Evolutionary conservation across 306 rosid species (phyloP), one percentile per base, ranked within the genome.

Genomic region (Cucurbita maxima): DNA sequence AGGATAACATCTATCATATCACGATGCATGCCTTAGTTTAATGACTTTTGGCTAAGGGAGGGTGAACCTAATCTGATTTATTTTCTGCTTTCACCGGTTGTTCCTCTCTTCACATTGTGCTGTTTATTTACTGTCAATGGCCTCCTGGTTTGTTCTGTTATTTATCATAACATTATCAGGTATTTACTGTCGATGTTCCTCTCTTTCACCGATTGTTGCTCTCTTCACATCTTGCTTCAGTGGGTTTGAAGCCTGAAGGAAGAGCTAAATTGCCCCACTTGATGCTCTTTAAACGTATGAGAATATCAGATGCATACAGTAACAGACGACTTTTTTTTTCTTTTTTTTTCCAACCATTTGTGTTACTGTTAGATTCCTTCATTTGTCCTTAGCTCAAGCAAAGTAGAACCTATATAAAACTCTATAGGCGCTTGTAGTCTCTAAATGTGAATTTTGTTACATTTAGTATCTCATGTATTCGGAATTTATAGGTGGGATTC

Each of bases 401-500:
- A 30, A 48, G 48, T 48, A 13, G 58, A 48, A 14, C 58, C 18
- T 6, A 3, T 47, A 25, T 22, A 25, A 6, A 6, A 43, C 51
- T 68, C 37, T 25, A 20, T 47, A 8, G 1, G 57, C 15, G 73
- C 73, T 13, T 19, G 45, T 5, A 64, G 36, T 64, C 71, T 40
- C 15, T 67, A 47, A 48, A 25, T 20, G 47, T 13, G 56, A 68
- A 47, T 68, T 47, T 7, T 22, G 14, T 44, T 10, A 47, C 54
- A 66, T 66, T 68, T 51, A 34, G 10, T 16, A 7, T 72, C 67
- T 73, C 54, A 56, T 51, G 45, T 30, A 60, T 53, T 16, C 53
- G 34, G 58, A 45, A 44, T 72, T 25, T 86, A 81, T 87, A 91
- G 99, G 91, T 91, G 81, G 97, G 97, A 47, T 68, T 89, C 76